Percentiles rank a stretch among this genome's conserved stretches.
Evolutionary conservation across 1,284 basidiomycete genomes (phyloP).

Genomic region (Vanrija sp.): DNA sequence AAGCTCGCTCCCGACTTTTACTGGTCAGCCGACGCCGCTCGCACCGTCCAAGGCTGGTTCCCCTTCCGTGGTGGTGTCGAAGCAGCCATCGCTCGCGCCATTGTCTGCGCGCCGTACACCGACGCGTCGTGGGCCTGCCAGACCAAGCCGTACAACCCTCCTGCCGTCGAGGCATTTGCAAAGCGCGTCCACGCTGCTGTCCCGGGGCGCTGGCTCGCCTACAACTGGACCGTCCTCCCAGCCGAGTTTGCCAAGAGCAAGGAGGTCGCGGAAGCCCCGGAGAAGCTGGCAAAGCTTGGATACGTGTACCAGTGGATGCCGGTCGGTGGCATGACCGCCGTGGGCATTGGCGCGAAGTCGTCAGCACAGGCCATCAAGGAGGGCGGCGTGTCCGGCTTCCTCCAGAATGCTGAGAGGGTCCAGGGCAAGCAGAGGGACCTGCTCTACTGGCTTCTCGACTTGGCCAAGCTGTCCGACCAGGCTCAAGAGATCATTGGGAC

Average conservation of each 20-base stretch:
- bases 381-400: conserved; percentile 5
- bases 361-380: conserved; percentile 10
- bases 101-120: conserved; percentile 73
- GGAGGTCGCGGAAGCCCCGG: conserved; percentile 2
- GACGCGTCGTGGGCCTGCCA: conserved; percentile 66
- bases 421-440: not conserved
- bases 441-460: conserved; percentile 18
- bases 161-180: conserved; percentile 5
- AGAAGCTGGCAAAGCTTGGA: conserved; percentile 11
- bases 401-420: conserved; percentile 9
- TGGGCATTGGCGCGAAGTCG: conserved; percentile 4
- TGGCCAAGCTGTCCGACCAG: conserved; percentile 14
- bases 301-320: conserved; percentile 17
- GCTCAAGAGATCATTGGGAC: conserved; percentile 2
- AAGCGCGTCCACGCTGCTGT: conserved; percentile 5
- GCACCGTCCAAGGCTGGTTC: conserved; percentile 88
- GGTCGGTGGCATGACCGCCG: conserved; percentile 4
- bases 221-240: conserved; percentile 10
- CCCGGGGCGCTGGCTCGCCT: conserved; percentile 18
- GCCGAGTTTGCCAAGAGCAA: not conserved
- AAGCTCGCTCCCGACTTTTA: conserved; percentile 68
- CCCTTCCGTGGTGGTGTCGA: conserved; percentile 57
- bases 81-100: conserved; percentile 75
- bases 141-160: not conserved
- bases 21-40: conserved; percentile 91